Evolutionary conservation across 345 rosid species (phyloP).

Genomic region (Heritiera fomes): DNA sequence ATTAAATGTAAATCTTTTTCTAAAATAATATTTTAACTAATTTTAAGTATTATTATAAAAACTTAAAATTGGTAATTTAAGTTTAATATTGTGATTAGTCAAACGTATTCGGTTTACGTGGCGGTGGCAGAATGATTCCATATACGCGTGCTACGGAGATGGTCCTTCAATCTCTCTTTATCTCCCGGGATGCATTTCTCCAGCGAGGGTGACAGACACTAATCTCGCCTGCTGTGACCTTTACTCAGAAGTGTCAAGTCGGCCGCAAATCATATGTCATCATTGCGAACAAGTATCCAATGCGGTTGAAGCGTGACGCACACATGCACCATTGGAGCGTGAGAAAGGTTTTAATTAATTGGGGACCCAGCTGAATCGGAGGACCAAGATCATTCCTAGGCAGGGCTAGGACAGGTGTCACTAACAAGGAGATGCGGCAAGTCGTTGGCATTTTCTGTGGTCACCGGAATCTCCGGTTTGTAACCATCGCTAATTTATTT

Average conservation of each 20-base stretch:
- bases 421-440: constrained; percentile 40
- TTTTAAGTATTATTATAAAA: too few relatives aligned
- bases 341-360: constrained; percentile 6
- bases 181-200: not conserved
- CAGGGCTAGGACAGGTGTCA: constrained; percentile 4
- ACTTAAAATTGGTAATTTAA: not conserved
- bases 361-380: not conserved
- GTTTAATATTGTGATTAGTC: not conserved
- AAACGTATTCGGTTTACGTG: not conserved
- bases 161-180: not conserved
- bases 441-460: constrained; percentile 36
- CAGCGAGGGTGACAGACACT: not conserved
- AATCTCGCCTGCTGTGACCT: not conserved
- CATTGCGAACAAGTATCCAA: not conserved
- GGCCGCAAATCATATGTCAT: not conserved
- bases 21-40: too few relatives aligned
- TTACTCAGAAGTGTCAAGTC: too few relatives aligned
- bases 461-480: constrained; percentile 19
- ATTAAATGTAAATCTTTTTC: too few relatives aligned
- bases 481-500: constrained; percentile 13
- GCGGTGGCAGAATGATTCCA: not conserved
- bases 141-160: not conserved
- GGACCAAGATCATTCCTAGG: not conserved
- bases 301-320: not conserved
- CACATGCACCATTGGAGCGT: not conserved